Base-by-base conservation (phyloP, 441 rosid genomes). In the Mallotus japonicus region DNA sequence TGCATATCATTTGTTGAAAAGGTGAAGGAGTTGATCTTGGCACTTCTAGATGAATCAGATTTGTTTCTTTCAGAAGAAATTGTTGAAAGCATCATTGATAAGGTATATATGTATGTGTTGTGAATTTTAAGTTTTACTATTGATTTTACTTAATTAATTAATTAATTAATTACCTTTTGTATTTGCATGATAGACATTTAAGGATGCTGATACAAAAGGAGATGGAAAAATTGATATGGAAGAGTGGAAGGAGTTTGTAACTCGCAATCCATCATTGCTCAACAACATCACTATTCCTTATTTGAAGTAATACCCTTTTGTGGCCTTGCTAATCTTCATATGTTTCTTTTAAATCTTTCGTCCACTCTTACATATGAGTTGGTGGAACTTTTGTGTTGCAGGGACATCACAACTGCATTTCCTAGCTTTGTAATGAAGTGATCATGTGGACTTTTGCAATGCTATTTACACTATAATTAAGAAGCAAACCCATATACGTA, bases 231-330 rank as follows among this genome's bases (percentile, higher is more conserved):
- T 85, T 56, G 87, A 88, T 69, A 47, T 44, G 1, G 76, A 84
- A 67, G 91, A 82, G 60, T 84, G 89, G 87, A 67, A 69, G 46
- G 79, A 76, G 44, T 79, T 76, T 5, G 84, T 78, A 32, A 56
- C 68, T 62, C 79, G 77, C 34, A 70, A 80, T 56, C 85, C 88
- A 47, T 77, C 83, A 8, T 22, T 84, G 55, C 83, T 88, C 13
- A 83, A 76, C 75, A 80, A 78, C 57, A 87, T 84, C 86, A 86
- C 87, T 5, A 70, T 87, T 76, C 89, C 86, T 58, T 79, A 84
- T 77, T 70, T 88, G 57, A 78, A 67, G 89, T 82, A 84, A 78
- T 70, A 63, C 16, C 47, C 56, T 47, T 54, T 47, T 44, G 8
- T 44, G 8, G 5, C 11, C 47, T 44, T 44, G 47, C 47, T 44